A percentile compares a stretch with the other conserved stretches of the same genome.
Conservation (phyloP, 2,329 filamentous ascomycete species). For the Aspergillus sp. region DNA sequence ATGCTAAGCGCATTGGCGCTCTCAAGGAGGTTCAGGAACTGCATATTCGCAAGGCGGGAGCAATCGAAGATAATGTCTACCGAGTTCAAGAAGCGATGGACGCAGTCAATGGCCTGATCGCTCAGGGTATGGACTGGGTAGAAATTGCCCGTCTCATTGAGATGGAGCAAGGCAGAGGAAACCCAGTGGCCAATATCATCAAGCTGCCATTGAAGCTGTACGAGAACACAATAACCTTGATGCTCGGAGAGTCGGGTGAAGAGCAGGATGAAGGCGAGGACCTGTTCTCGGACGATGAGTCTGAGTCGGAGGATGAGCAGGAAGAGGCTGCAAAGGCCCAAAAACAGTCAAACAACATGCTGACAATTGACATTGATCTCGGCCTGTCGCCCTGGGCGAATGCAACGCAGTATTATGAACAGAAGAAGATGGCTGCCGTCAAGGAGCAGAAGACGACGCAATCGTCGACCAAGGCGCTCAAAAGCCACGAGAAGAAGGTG, state of each 20-base stretch:
- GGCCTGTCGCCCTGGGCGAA: slow-evolving; percentile 83
- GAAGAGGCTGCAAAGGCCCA: slow-evolving; percentile 28
- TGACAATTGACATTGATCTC: slow-evolving; percentile 84
- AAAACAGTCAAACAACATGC: slow-evolving; percentile 43
- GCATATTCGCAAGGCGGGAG: slow-evolving; percentile 84
- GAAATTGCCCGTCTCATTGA: slow-evolving; percentile 87
- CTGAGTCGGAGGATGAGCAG: slow-evolving; percentile 43
- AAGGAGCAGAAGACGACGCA: slow-evolving; percentile 86
- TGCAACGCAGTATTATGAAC: slow-evolving; percentile 86
- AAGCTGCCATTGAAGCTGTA: slow-evolving; percentile 82
- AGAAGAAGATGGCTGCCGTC: slow-evolving; percentile 77
- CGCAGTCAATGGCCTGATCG: slow-evolving; percentile 87
- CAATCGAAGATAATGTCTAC: slow-evolving; percentile 87
- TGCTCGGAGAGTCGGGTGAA: slow-evolving; percentile 71
- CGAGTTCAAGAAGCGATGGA: slow-evolving; percentile 90
- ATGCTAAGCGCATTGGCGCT: slow-evolving; percentile 80
- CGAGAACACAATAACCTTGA: slow-evolving; percentile 83
- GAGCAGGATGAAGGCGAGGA: slow-evolving; percentile 68
- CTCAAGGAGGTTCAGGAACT: slow-evolving; percentile 78
- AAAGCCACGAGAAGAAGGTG: slow-evolving; percentile 88
- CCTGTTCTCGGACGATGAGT: slow-evolving; percentile 62
- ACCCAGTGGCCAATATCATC: slow-evolving; percentile 84
- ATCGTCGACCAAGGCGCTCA: slow-evolving; percentile 79
- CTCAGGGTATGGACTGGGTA: slow-evolving; percentile 96
- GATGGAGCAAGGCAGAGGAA: slow-evolving; percentile 76